Base-by-base conservation (phyloP, 305 asterid genomes). In the Ajuga reptans region DNA sequence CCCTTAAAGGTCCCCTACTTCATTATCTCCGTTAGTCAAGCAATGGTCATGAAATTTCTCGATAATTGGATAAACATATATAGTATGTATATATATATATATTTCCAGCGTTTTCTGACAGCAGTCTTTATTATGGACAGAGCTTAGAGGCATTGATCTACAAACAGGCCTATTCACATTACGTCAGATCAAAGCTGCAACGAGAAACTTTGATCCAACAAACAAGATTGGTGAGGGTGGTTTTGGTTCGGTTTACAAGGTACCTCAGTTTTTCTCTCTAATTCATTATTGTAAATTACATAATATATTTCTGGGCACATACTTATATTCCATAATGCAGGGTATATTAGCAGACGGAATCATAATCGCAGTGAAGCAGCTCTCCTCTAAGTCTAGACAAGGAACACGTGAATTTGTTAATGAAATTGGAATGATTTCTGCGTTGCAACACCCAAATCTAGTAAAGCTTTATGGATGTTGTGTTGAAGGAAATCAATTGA, bases 141-240 rank as follows among this genome's bases (percentile, higher is more conserved):
- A 90, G 84, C 93, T 90, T 50, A 74, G 85, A 76, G 89, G 93
- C 61, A 87, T 90, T 55, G 97, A 92, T 81, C 83, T 92, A 47
- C 98, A 90, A 74, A 91, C 93, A 0, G 96, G 97, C 15, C 39
- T 90, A 45, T 92, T 90, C 72, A 85, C 97, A 43, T 77, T 90
- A 62, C 81, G 75, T 76, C 97, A 90, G 78, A 82, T 92, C 29
- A 90, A 90, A 79, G 82, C 87, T 49, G 98, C 96, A 31, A 90
- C 97, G 7, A 87, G 77, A 76, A 90, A 90, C 78, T 90, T 92
- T 65, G 96, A 90, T 79, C 93, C 86, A 9, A 89, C 63, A 37
- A 87, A 85, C 87, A 92, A 92, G 91, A 69, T 92, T 37, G 98
- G 97, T 18, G 98, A 92, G 81, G 98, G 98, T 49, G 98, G 98